These are phyloP conservation scores for Nakazawaea anatomiae DNA, from an alignment of 805 yeast species.

Conservation along the genomic window DNA sequence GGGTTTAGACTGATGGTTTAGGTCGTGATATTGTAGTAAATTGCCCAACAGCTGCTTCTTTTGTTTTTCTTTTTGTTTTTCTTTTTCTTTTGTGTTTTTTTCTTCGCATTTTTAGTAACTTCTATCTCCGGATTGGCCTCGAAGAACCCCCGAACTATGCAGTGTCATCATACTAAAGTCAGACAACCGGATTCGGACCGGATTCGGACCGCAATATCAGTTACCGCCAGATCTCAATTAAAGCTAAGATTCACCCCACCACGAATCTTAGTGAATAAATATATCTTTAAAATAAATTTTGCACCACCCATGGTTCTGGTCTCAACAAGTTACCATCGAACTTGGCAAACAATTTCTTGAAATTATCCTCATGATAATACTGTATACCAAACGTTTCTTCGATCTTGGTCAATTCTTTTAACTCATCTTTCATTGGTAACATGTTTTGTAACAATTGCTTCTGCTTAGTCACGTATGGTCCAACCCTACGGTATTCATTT, in stretches of 20 bases:
- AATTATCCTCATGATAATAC: neutral
- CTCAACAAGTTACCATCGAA: constrained; percentile 3
- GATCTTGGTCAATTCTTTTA: neutral
- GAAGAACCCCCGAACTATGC: neutral
- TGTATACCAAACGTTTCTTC: constrained; percentile 1
- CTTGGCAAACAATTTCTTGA: neutral
- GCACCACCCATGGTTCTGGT: constrained; percentile 7
- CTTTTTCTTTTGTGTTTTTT: too few relatives aligned
- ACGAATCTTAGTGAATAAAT: neutral
- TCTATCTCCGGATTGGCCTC: too few relatives aligned
- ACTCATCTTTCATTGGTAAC: neutral
- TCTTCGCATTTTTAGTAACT: too few relatives aligned
- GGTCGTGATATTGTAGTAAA: too few relatives aligned
- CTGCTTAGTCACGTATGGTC: neutral
- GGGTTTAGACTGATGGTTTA: too few relatives aligned
- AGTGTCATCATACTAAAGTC: neutral
- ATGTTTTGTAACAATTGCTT: neutral
- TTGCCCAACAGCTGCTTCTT: too few relatives aligned
- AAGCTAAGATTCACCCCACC: too few relatives aligned
- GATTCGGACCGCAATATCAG: neutral
- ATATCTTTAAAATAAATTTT: neutral
- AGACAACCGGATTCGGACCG: neutral
- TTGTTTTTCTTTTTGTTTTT: too few relatives aligned
- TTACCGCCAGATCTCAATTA: too few relatives aligned
- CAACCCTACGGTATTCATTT: neutral